These are phyloP conservation scores for Aphanomyces euteiches DNA, from an alignment of 352 stramenopile genomes.

Conservation along the genomic window DNA sequence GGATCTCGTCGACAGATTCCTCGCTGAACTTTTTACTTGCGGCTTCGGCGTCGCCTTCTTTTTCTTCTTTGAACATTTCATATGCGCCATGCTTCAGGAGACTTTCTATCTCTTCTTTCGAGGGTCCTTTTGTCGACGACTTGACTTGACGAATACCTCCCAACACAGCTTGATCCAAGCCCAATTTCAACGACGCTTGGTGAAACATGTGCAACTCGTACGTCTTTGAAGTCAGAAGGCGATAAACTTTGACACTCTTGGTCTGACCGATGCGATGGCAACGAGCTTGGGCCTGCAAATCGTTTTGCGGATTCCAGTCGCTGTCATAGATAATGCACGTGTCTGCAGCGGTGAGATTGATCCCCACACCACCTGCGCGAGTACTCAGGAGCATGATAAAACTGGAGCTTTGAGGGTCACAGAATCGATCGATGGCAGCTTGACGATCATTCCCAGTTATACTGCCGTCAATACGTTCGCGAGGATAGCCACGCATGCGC, in stretches of 20 bases:
- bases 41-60: slow-evolving; percentile 87
- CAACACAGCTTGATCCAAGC: slow-evolving; percentile 88
- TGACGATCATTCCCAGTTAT: slow-evolving; percentile 97
- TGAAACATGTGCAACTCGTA: slow-evolving; percentile 94
- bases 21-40: slow-evolving; percentile 95
- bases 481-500: slow-evolving; percentile 85
- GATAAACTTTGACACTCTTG: slow-evolving; percentile 92
- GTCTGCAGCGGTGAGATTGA: slow-evolving; percentile 93
- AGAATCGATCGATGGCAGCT: slow-evolving; percentile 90
- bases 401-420: slow-evolving; percentile 51
- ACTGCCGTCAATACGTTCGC: slow-evolving; percentile 97
- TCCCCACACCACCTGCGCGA: slow-evolving; percentile 95
- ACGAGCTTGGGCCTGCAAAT: slow-evolving; percentile 88
- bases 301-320: slow-evolving; percentile 98
- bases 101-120: slow-evolving; percentile 89
- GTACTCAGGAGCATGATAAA: slow-evolving; percentile 99
- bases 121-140: slow-evolving; percentile 50
- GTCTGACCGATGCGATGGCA: slow-evolving; percentile 92
- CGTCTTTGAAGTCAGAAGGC: slow-evolving; percentile 87
- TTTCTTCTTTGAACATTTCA: slow-evolving; percentile 92
- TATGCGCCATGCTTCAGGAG: slow-evolving; percentile 92
- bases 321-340: slow-evolving; percentile 95
- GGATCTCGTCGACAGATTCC: slow-evolving; percentile 98
- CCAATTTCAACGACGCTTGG: slow-evolving; percentile 88
- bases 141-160: slow-evolving; percentile 63